Evolutionary conservation across 1,139 yeast species (phyloP), one percentile per base, ranked within the genome.

Genomic region (Suhomyces chickasaworum): DNA sequence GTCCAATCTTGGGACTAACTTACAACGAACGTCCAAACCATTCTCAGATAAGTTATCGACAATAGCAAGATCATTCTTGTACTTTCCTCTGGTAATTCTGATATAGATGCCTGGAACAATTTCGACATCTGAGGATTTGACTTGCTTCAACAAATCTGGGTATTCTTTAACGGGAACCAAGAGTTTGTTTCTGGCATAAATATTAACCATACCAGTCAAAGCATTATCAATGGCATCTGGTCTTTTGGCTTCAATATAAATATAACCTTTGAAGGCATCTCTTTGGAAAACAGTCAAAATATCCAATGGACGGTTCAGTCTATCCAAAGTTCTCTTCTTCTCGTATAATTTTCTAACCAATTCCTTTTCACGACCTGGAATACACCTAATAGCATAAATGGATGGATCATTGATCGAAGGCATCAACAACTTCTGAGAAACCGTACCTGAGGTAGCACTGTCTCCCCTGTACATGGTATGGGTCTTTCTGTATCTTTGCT

Each of bases 341-440:
- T 89, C 90, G 71, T 87, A 77, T 47, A 93, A 72, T 53, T 86
- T 87, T 56, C 91, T 82, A 27, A 95, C 96, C 53, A 91, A 75
- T 46, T 90, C 97, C 65, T 89, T 90, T 69, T 93, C 99, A 58
- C 87, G 84, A 39, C 98, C 98, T 25, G 89, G 91, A 58, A 95
- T 81, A 69, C 96, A 89, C 66, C 97, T 82, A 40, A 93, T 83
- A 59, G 97, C 98, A 86, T 97, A 93, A 60, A 95, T 89, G 47
- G 91, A 84, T 6, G 99, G 98, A 63, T 95, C 98, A 59, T 91
- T 90, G 49, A 93, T 96, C 22, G 97, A 89, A 13, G 99, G 99
- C 70, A 93, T 78, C 56, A 93, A 77, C 58, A 95, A 80, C 60
- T 96, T 86, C 65, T 93, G 99, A 2, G 99, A 95, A 7, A 93